Base-by-base conservation (phyloP, 495 filamentous ascomycete genomes). In the Penicillium chermesinum region DNA sequence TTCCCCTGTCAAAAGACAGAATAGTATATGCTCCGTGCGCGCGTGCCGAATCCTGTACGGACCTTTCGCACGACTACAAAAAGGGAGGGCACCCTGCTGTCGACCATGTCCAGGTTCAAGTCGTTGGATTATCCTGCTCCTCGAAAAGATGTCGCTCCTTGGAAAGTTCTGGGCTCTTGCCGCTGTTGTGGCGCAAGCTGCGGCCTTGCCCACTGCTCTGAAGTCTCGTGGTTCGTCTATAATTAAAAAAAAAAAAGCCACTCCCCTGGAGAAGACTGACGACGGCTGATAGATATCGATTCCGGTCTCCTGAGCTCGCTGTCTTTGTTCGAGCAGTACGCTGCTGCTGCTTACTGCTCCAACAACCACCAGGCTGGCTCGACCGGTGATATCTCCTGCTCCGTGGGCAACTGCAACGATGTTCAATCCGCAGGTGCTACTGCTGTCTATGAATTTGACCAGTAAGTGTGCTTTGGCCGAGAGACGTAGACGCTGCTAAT, bases 281-380 rank as follows among this genome's bases (percentile, higher is more conserved):
- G 10, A 5, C 5, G 4, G 4, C 25, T 30, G 4, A 4, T 10
- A 30, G 25, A 30, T 4, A 30, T 30, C 10, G 25, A 30, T 30
- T 30, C 25, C 25, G 25, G 25, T 4, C 25, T 59, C 17, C 39
- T 59, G 19, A 44, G 61, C 36, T 70, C 72, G 25, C 60, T 88
- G 39, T 50, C 73, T 8, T 73, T 86, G 49, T 84, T 75, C 55
- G 73, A 78, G 12, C 81, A 89, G 61, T 89, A 81, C 62, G 69
- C 82, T 2, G 80, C 71, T 0, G 81, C 84, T 0, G 64, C 78
- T 1, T 86, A 84, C 59, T 90, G 86, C 62, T 73, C 74, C 41
- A 65, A 34, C 18, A 63, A 79, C 45, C 70, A 69, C 39, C 25
- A 30, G 25, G 47, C 73, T 14, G 58, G 60, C n/a, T 38, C 58